Evolutionary conservation across 495 filamentous ascomycete species (phyloP).

Genomic region (Talaromyces ruber): DNA sequence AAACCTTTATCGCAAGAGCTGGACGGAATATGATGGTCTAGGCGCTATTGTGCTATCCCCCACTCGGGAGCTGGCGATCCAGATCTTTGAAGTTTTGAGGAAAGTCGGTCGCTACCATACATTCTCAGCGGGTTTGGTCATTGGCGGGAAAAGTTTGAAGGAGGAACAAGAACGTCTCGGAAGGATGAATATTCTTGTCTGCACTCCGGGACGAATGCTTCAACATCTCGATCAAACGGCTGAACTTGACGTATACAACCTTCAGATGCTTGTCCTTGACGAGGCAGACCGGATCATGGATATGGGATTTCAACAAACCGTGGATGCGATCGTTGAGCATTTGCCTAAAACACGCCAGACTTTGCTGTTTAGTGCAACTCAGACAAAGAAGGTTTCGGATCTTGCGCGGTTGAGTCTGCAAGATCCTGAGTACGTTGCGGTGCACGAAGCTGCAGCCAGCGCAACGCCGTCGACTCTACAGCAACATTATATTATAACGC

Average conservation of each 20-base stretch:
- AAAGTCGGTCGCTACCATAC: conserved; percentile 84
- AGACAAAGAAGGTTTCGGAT: conserved; percentile 90
- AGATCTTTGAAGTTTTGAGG: conserved; percentile 92
- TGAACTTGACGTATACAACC: conserved; percentile 76
- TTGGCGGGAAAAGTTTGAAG: conserved; percentile 84
- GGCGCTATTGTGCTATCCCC: conserved; percentile 90
- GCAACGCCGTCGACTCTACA: conserved; percentile 79
- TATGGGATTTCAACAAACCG: conserved; percentile 87
- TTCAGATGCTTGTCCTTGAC: conserved; percentile 90
- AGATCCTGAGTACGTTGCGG: conserved; percentile 90
- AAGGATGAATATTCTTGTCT: conserved; percentile 96
- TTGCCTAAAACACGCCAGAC: conserved; percentile 84
- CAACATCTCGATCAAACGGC: conserved; percentile 96
- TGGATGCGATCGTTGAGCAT: conserved; percentile 92
- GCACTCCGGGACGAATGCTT: conserved; percentile 88
- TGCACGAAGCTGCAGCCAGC: conserved; percentile 72
- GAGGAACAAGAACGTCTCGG: conserved; percentile 82
- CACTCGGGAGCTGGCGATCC: conserved; percentile 88
- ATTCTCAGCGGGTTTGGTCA: conserved; percentile 89
- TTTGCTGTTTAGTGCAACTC: conserved; percentile 90
- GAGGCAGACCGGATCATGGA: conserved; percentile 97
- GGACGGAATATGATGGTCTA: conserved; percentile 84
- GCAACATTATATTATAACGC: conserved; percentile 83
- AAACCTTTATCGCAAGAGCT: conserved; percentile 84
- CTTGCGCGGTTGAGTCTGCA: conserved; percentile 78